phyloP scores from a whole-genome alignment of 1,284 basidiomycete genomes.

The Apiotrichum gracile region DNA sequence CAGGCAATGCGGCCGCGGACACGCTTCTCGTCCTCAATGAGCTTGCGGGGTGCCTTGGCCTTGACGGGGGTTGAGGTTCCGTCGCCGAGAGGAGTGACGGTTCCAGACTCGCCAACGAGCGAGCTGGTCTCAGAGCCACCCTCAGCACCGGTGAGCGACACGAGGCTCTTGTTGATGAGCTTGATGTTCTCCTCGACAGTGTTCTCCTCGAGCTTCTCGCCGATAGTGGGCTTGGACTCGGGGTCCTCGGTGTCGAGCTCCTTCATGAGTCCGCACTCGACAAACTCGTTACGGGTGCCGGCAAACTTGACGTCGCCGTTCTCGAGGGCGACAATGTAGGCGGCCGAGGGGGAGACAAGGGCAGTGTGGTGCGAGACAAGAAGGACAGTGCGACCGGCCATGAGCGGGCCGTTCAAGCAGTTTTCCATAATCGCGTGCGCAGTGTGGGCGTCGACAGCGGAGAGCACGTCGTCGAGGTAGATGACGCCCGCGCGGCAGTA shows the following conservation, averaged over 20 bases:
- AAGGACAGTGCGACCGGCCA: slow-evolving; percentile 70
- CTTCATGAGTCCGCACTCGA: slow-evolving; percentile 59
- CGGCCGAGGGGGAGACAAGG: slow-evolving; percentile 39
- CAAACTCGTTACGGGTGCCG: slow-evolving; percentile 64
- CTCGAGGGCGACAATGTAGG: slow-evolving; percentile 62
- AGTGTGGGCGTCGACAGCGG: slow-evolving; percentile 71
- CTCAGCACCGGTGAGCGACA: slow-evolving; percentile 20
- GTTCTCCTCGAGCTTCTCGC: slow-evolving; percentile 49
- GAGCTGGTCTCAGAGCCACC: slow-evolving; percentile 40
- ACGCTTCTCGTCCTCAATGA: slow-evolving; percentile 83
- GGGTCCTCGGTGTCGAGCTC: slow-evolving; percentile 59
- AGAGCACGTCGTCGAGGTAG: slow-evolving; percentile 68
- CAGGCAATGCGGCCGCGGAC: slow-evolving; percentile 72
- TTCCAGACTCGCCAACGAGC: slow-evolving; percentile 31
- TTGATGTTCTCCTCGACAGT: slow-evolving; percentile 37
- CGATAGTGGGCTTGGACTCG: slow-evolving; percentile 46
- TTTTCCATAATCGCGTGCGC: slow-evolving; percentile 74
- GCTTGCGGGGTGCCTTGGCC: slow-evolving; percentile 65
- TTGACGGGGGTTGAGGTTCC: too few species aligned
- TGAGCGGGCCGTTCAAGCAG: slow-evolving; percentile 77
- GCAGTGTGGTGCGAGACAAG: slow-evolving; percentile 75
- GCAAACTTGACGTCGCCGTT: slow-evolving; percentile 72
- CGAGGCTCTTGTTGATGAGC: slow-evolving; percentile 36
- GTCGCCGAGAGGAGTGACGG: too few species aligned
- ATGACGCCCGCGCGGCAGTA: slow-evolving; percentile 84